Percentiles rank a stretch among this genome's conserved stretches.
Conservation (phyloP, 2,329 filamentous ascomycete genomes). For the Penicillium sumatraense region DNA sequence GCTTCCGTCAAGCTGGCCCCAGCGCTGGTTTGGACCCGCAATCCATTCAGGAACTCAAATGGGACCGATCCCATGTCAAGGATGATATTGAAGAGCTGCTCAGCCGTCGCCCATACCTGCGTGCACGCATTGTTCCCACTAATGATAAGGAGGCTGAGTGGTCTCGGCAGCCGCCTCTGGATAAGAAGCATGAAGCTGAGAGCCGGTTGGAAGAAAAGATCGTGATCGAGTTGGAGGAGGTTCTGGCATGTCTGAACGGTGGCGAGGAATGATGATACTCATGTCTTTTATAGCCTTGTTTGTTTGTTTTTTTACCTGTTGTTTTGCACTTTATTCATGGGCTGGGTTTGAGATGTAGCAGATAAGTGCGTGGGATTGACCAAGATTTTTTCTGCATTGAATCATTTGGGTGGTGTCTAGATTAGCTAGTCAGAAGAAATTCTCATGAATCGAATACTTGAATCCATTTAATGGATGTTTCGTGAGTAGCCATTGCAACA, state of each 20-base stretch:
- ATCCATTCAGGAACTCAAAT: slow-evolving; percentile 73
- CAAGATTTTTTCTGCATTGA: slow-evolving; percentile 12
- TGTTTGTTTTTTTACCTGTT: slow-evolving; percentile 10
- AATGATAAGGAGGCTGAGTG: slow-evolving; percentile 73
- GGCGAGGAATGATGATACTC: slow-evolving; percentile 38
- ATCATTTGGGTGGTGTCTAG: slow-evolving; percentile 2
- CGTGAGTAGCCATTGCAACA: no score
- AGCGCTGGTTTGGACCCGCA: slow-evolving; percentile 61
- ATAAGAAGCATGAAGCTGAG: slow-evolving; percentile 54
- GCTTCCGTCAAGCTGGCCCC: slow-evolving; percentile 67
- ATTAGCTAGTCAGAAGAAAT: no score
- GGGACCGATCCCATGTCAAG: slow-evolving; percentile 72
- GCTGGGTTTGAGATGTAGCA: slow-evolving; percentile 17
- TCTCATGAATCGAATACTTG: no score
- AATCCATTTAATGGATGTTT: no score
- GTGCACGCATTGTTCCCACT: slow-evolving; percentile 73
- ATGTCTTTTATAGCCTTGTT: slow-evolving; percentile 21
- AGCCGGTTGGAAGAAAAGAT: slow-evolving; percentile 78
- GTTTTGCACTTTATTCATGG: slow-evolving; percentile 15
- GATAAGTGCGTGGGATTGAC: slow-evolving; percentile 10
- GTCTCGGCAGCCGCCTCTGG: slow-evolving; percentile 47
- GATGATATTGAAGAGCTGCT: slow-evolving; percentile 87
- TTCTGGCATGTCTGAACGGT: slow-evolving; percentile 47
- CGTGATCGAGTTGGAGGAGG: slow-evolving; percentile 67
- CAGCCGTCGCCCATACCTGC: slow-evolving; percentile 68